Evolutionary conservation across 306 rosid species (phyloP).

Genomic region (Prunus fruticosa): DNA sequence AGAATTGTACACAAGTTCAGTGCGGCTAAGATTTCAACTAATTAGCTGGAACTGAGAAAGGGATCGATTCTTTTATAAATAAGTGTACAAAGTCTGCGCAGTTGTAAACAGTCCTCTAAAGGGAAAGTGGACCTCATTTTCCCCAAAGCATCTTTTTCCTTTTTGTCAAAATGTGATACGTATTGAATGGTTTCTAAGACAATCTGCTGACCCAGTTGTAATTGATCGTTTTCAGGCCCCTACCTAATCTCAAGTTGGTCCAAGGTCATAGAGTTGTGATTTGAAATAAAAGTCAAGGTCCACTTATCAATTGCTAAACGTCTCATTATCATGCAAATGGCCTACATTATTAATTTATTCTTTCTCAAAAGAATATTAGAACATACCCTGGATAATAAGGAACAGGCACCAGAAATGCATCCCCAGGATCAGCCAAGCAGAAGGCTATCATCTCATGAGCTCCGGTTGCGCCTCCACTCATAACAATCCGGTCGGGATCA

Average conservation of each 20-base stretch:
- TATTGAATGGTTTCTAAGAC: background rate
- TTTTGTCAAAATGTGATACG: background rate
- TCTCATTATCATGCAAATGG: background rate
- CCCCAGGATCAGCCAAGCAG: conserved; percentile 82
- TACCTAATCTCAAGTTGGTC: background rate
- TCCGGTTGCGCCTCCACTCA: conserved; percentile 95
- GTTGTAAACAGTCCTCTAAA: background rate
- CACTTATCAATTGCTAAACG: background rate
- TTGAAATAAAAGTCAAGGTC: background rate
- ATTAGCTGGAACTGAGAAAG: background rate
- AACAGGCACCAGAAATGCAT: conserved; percentile 78
- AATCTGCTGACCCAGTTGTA: background rate
- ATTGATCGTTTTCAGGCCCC: background rate
- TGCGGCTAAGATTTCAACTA: background rate
- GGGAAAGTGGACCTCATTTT: background rate
- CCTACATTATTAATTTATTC: background rate
- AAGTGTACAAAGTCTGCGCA: background rate
- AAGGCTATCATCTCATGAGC: conserved; percentile 74
- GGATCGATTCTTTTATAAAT: background rate
- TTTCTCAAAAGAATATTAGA: background rate
- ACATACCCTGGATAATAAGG: conserved; percentile 83
- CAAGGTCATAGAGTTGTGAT: background rate
- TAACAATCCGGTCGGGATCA: conserved; percentile 71
- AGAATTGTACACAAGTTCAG: background rate
- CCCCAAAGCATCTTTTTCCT: background rate